Base-by-base conservation (phyloP, 2,329 filamentous ascomycete species). In the Trichoderma cornu-damae region DNA sequence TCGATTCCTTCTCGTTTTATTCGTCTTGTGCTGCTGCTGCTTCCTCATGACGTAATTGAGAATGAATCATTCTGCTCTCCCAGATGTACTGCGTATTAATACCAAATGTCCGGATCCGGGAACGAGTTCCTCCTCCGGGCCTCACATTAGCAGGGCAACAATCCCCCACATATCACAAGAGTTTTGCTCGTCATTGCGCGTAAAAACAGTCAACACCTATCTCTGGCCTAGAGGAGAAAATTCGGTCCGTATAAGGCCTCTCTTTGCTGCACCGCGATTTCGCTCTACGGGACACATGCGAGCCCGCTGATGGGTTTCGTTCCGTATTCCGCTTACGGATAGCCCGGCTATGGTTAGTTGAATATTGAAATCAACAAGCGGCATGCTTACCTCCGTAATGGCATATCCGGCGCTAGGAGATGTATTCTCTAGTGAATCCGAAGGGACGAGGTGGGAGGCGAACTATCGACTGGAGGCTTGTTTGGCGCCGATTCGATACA, bases 51-150 rank as follows among this genome's bases (percentile, higher is more conserved):
- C 30, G 49, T 16, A 20, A 22, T 6, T 7, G 6, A 16, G 32
- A 37, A 42, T 47, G 51, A 55, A 55, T 55, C 51, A 55, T 55
- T 26, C 38, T 53, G 50, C 50, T 53, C 50, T 34, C 4, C 8
- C n/a, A n/a, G n/a, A n/a, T n/a, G n/a, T n/a, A n/a, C n/a, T n/a
- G n/a, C n/a, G n/a, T n/a, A n/a, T n/a, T n/a, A n/a, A n/a, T 47
- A 28, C 42, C 42, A 28, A 16, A 11, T 16, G 24, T 32, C 34
- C 16, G 26, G 12, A 16, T 14, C 32, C 40, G n/a, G 37, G 11
- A 3, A 12, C 18, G n/a, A 14, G n/a, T 34, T 34, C 28, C 16
- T 28, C 44, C 42, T 42, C 7, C 18, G 28, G 30, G 11, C 34
- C 18, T 14, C 49, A 22, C 11, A 55, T n/a, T 37, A 55, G 32